A percentile compares a stretch with the other conserved stretches of the same genome.
Conservation (phyloP, 2,329 filamentous ascomycete genomes). For the Scedosporium minutisporum region DNA sequence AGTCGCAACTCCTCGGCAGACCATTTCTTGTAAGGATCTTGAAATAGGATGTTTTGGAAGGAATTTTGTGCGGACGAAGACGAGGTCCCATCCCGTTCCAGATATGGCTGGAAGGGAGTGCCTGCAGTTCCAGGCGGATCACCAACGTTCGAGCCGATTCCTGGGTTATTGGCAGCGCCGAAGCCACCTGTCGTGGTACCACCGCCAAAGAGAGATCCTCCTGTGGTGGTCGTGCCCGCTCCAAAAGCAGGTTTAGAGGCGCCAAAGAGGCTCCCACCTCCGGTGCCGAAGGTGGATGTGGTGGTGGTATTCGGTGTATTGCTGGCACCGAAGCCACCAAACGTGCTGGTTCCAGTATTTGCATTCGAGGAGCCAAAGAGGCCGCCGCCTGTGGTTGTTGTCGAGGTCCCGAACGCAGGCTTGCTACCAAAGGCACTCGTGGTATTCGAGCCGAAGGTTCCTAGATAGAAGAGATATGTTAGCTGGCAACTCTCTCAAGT, state of each 20-base stretch:
- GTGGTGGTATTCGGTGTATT: slow-evolving; percentile 17
- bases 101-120: slow-evolving; percentile 57
- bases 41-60: slow-evolving; percentile 73
- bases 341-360: slow-evolving; percentile 22
- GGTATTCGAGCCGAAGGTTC: slow-evolving; percentile 27
- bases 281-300: slow-evolving; percentile 29
- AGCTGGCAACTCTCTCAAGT: background rate
- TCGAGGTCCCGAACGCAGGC: slow-evolving; percentile 40
- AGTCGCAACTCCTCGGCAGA: slow-evolving; percentile 78
- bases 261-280: slow-evolving; percentile 44
- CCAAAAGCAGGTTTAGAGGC: slow-evolving; percentile 39
- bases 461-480: slow-evolving; percentile 10
- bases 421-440: slow-evolving; percentile 31
- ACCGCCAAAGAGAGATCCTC: slow-evolving; percentile 38
- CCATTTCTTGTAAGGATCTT: slow-evolving; percentile 76
- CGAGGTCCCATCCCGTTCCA: slow-evolving; percentile 63
- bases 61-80: slow-evolving; percentile 38
- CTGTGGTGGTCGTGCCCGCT: slow-evolving; percentile 25
- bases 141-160: slow-evolving; percentile 40
- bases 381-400: slow-evolving; percentile 31
- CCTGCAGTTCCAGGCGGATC: slow-evolving; percentile 61
- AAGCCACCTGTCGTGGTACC: slow-evolving; percentile 29
- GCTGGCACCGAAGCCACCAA: slow-evolving; percentile 30
- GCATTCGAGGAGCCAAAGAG: slow-evolving; percentile 34
- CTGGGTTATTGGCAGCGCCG: slow-evolving; percentile 34